Conservation (phyloP, 2,329 filamentous ascomycete genomes). For the Alternaria atra region DNA sequence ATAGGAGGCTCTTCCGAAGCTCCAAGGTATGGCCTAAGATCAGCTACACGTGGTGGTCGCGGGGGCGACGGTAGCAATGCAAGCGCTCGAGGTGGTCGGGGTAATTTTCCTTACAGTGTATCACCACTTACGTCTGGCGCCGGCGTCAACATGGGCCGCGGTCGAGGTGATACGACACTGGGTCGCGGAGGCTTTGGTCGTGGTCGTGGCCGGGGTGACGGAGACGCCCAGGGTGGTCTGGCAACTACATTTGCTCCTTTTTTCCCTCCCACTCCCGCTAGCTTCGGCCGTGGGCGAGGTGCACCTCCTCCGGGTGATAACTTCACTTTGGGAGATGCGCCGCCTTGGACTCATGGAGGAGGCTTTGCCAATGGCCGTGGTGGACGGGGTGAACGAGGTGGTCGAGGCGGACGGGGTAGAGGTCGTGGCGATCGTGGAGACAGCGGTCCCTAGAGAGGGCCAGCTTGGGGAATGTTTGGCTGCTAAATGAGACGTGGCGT, state of each 20-base stretch:
- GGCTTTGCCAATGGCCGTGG: not conserved
- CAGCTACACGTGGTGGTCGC: slow-evolving; percentile 9
- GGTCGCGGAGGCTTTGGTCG: not conserved
- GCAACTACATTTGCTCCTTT: not conserved
- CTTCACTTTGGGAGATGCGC: not conserved
- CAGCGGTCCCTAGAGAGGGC: not conserved
- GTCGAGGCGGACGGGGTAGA: not conserved
- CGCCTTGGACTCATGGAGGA: not conserved
- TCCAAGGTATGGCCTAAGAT: slow-evolving; percentile 12
- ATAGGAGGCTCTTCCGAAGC: not conserved
- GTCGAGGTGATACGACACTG: not conserved
- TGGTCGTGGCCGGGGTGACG: slow-evolving; percentile 4
- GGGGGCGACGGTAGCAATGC: not conserved
- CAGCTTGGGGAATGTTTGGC: not conserved
- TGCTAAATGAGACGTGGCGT: not conserved
- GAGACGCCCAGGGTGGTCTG: not conserved
- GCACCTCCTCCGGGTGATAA: not conserved
- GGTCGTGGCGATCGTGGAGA: not conserved
- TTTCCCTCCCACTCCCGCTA: not conserved
- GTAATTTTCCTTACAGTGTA: not conserved
- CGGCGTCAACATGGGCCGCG: not conserved
- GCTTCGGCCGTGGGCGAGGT: not conserved
- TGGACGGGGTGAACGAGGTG: not conserved
- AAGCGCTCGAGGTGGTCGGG: not conserved
- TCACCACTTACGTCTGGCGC: not conserved